phyloP scores from a whole-genome alignment of 495 filamentous ascomycete species.

The Immersiella caudata region DNA sequence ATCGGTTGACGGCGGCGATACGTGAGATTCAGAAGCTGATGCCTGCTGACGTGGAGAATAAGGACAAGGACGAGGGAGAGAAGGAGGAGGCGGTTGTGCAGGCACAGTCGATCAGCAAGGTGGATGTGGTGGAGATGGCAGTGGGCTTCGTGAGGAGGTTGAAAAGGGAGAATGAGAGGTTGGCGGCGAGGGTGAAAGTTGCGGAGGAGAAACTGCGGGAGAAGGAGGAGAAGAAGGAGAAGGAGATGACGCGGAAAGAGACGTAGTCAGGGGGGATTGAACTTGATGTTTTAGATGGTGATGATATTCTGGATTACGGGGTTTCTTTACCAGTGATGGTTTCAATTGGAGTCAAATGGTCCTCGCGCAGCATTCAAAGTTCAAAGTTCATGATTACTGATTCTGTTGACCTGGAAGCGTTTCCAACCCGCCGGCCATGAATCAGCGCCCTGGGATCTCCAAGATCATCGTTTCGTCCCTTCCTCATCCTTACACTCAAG shows the following conservation, averaged over 20 bases:
- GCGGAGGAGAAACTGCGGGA: slow-evolving; percentile 20
- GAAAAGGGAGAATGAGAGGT: slow-evolving; percentile 30
- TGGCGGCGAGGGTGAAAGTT: slow-evolving; percentile 32
- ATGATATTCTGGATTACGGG: neutral
- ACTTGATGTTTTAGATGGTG: neutral
- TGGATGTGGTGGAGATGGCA: slow-evolving; percentile 39
- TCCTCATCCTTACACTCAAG: no score
- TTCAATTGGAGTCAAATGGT: neutral
- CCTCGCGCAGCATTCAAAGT: neutral
- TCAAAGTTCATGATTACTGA: neutral
- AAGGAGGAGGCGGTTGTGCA: slow-evolving; percentile 19
- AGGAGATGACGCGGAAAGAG: neutral
- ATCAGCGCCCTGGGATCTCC: neutral
- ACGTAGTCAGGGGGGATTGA: neutral
- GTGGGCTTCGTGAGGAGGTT: slow-evolving; percentile 35
- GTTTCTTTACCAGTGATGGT: neutral
- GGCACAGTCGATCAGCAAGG: slow-evolving; percentile 32
- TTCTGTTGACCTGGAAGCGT: neutral
- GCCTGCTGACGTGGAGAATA: slow-evolving; percentile 18
- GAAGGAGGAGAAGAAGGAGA: neutral
- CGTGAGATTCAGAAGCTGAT: slow-evolving; percentile 40
- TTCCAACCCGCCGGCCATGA: neutral
- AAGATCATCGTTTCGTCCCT: neutral
- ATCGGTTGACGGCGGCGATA: slow-evolving; percentile 35
- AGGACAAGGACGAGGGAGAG: neutral